Percentiles rank a stretch among this genome's conserved stretches.
phyloP scores from a whole-genome alignment of 2,329 filamentous ascomycete genomes.

The Alternaria panax region DNA sequence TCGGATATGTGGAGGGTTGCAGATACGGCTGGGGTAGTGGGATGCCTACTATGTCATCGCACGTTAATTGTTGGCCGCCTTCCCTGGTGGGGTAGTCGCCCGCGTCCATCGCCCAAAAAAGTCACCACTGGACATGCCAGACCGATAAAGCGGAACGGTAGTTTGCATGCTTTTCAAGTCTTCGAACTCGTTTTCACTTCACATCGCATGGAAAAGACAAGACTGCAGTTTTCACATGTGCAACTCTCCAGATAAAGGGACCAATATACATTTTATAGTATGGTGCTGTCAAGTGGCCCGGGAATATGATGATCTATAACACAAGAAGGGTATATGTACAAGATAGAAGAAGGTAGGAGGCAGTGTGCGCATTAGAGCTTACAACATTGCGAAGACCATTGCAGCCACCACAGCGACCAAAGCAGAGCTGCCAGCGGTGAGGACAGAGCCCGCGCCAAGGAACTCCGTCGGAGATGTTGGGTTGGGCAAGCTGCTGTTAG shows the following conservation, averaged over 20 bases:
- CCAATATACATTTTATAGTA: constrained; percentile 11
- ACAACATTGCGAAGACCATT: constrained; percentile 31
- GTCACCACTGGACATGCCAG: background rate
- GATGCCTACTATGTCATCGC: constrained; percentile 30
- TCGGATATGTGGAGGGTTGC: constrained; percentile 35
- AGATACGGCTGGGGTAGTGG: constrained; percentile 22
- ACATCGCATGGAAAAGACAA: background rate
- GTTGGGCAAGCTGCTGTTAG: constrained; percentile 30
- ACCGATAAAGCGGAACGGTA: background rate
- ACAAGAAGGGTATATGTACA: constrained; percentile 15
- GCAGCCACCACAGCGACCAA: constrained; percentile 30
- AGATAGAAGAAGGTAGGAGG: constrained; percentile 15
- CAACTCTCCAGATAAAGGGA: background rate
- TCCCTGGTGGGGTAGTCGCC: constrained; percentile 17
- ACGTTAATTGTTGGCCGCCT: constrained; percentile 26
- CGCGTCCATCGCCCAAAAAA: background rate
- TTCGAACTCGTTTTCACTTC: background rate
- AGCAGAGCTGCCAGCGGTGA: constrained; percentile 29
- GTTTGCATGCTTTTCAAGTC: background rate
- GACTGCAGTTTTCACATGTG: background rate
- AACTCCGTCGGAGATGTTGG: constrained; percentile 30
- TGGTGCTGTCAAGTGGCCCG: background rate
- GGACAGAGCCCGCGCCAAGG: constrained; percentile 22
- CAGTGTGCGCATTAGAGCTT: constrained; percentile 12
- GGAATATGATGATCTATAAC: constrained; percentile 12